Evolutionary conservation across 306 rosid species (phyloP).

Genomic region (Astragalus membranaceus): DNA sequence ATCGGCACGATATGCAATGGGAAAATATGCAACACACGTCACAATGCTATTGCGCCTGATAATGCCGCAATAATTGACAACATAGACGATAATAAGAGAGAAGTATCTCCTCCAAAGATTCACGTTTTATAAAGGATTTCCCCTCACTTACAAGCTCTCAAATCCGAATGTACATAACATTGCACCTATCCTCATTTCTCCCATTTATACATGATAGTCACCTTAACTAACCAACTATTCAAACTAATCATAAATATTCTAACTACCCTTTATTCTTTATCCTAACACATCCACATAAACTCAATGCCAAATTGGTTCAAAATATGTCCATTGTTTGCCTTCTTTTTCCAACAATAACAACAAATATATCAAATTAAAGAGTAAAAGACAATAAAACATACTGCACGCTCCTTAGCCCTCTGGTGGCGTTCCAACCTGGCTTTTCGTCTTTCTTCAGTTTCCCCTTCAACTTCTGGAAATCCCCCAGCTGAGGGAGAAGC

Average conservation of each 20-base stretch:
- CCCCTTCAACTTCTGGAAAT: constrained; percentile 90
- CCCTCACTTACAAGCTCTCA: too few species aligned
- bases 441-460: constrained; percentile 86
- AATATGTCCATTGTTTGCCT: neutral
- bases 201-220: too few species aligned
- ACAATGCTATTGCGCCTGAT: too few species aligned
- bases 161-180: too few species aligned
- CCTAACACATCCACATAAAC: neutral
- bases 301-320: neutral
- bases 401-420: constrained; percentile 84
- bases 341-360: constrained; percentile 4
- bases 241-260: neutral
- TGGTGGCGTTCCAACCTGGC: constrained; percentile 92
- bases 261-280: neutral
- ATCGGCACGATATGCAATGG: too few species aligned
- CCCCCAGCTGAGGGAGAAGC: constrained; percentile 73
- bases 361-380: constrained; percentile 3
- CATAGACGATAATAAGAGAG: too few species aligned
- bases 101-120: too few species aligned
- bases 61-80: too few species aligned
- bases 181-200: too few species aligned
- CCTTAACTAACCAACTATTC: too few species aligned
- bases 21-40: too few species aligned
- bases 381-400: constrained; percentile 37
- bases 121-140: too few species aligned